A percentile compares a stretch with the other conserved stretches of the same genome.
Conservation (phyloP, 306 rosid genomes). For the Prunus fruticosa region DNA sequence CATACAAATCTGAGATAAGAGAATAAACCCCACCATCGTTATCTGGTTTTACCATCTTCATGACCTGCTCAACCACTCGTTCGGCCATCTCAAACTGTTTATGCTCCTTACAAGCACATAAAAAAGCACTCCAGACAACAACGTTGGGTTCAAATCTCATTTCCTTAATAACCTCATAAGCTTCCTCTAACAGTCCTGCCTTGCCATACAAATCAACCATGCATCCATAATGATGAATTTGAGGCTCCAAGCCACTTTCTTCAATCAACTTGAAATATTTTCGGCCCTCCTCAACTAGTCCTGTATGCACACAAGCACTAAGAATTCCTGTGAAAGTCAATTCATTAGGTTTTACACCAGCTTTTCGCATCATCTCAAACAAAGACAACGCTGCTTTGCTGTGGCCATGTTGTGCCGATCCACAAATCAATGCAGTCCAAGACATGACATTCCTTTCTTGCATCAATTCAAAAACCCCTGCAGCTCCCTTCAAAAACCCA, state of each 20-base stretch:
- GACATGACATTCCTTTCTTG: conserved; percentile 39
- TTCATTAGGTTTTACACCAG: conserved; percentile 53
- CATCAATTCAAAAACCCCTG: conserved; percentile 43
- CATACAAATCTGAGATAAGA: conserved; percentile 53
- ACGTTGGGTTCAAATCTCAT: conserved; percentile 52
- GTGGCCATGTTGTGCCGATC: conserved; percentile 44
- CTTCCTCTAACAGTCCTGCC: conserved; percentile 60
- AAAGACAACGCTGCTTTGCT: conserved; percentile 36
- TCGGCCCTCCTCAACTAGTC: conserved; percentile 46
- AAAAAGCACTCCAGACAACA: conserved; percentile 46
- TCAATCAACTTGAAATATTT: conserved; percentile 57
- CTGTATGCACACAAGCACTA: conserved; percentile 51
- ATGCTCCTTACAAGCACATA: conserved; percentile 60
- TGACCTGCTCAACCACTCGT: conserved; percentile 43
- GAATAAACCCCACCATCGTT: conserved; percentile 45
- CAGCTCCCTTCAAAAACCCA: conserved; percentile 45
- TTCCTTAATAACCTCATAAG: conserved; percentile 40
- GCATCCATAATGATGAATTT: conserved; percentile 60
- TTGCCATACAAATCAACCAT: conserved; percentile 59
- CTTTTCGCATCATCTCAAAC: conserved; percentile 48
- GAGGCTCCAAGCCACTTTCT: conserved; percentile 41
- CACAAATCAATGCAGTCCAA: conserved; percentile 61
- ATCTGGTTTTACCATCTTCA: conserved; percentile 41
- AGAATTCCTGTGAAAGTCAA: conserved; percentile 63
- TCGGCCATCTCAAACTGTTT: conserved; percentile 54